Percentiles rank a stretch among this genome's conserved stretches.
Evolutionary conservation across 2,329 filamentous ascomycete genomes (phyloP).

Genomic region (Cladosporium sp.): DNA sequence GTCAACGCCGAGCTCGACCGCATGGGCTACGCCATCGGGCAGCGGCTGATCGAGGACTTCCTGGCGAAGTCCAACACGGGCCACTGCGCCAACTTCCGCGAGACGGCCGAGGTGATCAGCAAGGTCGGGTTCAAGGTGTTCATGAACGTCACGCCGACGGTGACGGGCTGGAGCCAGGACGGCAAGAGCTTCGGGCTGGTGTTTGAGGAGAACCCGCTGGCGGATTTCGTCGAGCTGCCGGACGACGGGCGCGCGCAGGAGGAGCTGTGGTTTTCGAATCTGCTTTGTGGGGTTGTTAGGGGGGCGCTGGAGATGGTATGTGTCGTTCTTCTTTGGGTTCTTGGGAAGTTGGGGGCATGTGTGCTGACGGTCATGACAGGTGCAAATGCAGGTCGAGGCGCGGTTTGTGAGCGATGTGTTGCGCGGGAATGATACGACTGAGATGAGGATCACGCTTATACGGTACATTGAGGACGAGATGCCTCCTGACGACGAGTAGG

Average conservation of each 20-base stretch:
- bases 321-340: slow-evolving; percentile 2
- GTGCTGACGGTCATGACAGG: slow-evolving; percentile 35
- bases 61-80: slow-evolving; percentile 90
- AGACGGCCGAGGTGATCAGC: slow-evolving; percentile 94
- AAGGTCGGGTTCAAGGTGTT: slow-evolving; percentile 99
- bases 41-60: slow-evolving; percentile 94
- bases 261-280: slow-evolving; percentile 97
- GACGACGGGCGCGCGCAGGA: slow-evolving; percentile 94
- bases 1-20: slow-evolving; percentile 97
- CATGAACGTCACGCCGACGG: slow-evolving; percentile 86
- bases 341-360: background rate
- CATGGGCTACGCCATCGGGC: slow-evolving; percentile 98
- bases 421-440: slow-evolving; percentile 88
- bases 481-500: slow-evolving; percentile 84
- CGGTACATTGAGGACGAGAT: slow-evolving; percentile 97
- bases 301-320: slow-evolving; percentile 91
- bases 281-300: slow-evolving; percentile 84
- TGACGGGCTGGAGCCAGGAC: slow-evolving; percentile 94
- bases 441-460: slow-evolving; percentile 89
- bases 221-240: slow-evolving; percentile 94
- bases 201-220: slow-evolving; percentile 94
- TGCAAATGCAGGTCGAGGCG: slow-evolving; percentile 96
- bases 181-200: slow-evolving; percentile 94
- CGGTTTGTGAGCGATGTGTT: slow-evolving; percentile 93
- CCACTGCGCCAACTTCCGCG: slow-evolving; percentile 84